A percentile compares a stretch with the other conserved stretches of the same genome.
These are phyloP conservation scores for Pseudocercospora eumusae DNA, from an alignment of 2,329 filamentous ascomycete genomes.

Conservation along the genomic window DNA sequence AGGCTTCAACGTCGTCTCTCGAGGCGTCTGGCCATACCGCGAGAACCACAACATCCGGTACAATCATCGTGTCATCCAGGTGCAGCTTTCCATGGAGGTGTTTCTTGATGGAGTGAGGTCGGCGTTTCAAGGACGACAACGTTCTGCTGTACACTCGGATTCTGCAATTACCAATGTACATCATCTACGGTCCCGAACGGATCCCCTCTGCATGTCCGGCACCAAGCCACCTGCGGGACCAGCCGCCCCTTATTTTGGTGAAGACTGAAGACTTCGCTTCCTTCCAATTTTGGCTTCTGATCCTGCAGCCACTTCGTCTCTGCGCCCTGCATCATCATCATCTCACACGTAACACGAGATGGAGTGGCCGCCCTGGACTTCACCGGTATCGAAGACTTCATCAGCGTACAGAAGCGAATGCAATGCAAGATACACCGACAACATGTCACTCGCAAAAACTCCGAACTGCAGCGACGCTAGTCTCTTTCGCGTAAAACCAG, in stretches of 20 bases:
- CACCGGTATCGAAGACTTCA: constrained; percentile 7
- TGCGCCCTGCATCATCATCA: constrained; percentile 1
- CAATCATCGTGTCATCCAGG: neutral
- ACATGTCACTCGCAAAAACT: neutral
- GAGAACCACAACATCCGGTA: constrained; percentile 2
- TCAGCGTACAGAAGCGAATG: neutral
- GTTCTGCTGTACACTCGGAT: constrained; percentile 6
- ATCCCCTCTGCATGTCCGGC: constrained; percentile 7
- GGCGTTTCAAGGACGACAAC: neutral
- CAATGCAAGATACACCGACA: neutral
- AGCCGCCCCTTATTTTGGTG: neutral
- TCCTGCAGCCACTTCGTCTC: constrained; percentile 3
- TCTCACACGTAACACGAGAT: neutral
- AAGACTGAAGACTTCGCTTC: neutral
- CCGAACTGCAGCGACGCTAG: constrained; percentile 1
- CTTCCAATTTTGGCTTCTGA: constrained; percentile 4
- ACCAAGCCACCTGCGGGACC: constrained; percentile 4
- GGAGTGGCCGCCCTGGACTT: neutral
- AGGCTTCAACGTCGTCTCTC: neutral
- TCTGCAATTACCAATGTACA: constrained; percentile 6
- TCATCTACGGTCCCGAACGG: constrained; percentile 7
- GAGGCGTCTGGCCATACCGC: constrained; percentile 14
- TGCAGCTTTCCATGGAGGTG: neutral
- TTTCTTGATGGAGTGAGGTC: neutral
- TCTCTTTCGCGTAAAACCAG: neutral